A percentile compares a stretch with the other conserved stretches of the same genome.
Evolutionary conservation across 2,329 filamentous ascomycete species (phyloP).

Genomic region (Remersonia thermophila): DNA sequence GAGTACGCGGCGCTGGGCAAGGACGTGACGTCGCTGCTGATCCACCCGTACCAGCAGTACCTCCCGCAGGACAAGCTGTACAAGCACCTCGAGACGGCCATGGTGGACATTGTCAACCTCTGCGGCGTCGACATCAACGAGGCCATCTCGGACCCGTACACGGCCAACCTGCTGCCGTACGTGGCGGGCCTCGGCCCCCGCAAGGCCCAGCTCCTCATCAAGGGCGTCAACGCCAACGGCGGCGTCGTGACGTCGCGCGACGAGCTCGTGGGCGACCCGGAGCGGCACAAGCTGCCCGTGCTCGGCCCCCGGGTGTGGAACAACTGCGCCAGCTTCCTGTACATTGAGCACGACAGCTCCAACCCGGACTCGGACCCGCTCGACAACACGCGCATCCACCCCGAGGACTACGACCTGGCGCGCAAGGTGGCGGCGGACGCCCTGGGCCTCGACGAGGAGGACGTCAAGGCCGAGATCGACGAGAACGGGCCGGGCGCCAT

Average conservation of each 20-base stretch:
- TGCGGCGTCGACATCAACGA: constrained; percentile 94
- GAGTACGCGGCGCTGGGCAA: constrained; percentile 89
- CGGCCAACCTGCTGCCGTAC: constrained; percentile 79
- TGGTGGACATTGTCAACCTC: constrained; percentile 98
- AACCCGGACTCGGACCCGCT: constrained; percentile 79
- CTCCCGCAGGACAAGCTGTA: constrained; percentile 77
- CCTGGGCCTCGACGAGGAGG: constrained; percentile 90
- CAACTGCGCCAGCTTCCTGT: constrained; percentile 93
- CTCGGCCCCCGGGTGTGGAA: constrained; percentile 88
- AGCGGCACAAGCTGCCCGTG: constrained; percentile 63
- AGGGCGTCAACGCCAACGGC: constrained; percentile 84
- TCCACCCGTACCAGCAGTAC: constrained; percentile 81
- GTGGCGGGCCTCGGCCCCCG: constrained; percentile 83
- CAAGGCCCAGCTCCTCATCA: constrained; percentile 74
- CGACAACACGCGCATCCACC: constrained; percentile 93
- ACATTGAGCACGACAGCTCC: constrained; percentile 74
- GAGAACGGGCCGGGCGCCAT: constrained; percentile 84
- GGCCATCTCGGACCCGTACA: constrained; percentile 67
- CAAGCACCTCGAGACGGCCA: constrained; percentile 81
- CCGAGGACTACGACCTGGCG: constrained; percentile 94
- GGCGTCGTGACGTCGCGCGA: constrained; percentile 73
- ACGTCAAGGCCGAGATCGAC: constrained; percentile 87
- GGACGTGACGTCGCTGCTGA: constrained; percentile 74
- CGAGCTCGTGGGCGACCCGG: constrained; percentile 79
- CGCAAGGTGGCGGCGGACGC: constrained; percentile 98